A percentile compares a stretch with the other conserved stretches of the same genome.
Conservation (phyloP, 2,329 filamentous ascomycete species). For the Neonectria faginata region DNA sequence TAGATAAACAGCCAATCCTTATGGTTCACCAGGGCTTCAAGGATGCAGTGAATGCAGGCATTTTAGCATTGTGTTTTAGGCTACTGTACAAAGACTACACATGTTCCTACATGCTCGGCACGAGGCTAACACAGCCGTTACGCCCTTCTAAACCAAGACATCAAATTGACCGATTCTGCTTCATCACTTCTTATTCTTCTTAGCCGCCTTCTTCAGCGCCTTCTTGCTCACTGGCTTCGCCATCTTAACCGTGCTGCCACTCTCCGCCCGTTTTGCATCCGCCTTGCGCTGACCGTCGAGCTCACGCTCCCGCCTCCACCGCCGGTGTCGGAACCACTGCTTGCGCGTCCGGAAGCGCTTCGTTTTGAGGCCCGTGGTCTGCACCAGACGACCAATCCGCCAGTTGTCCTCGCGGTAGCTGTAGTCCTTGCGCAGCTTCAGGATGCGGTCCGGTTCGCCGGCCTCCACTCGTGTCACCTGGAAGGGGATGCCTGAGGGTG, state of each 20-base stretch:
- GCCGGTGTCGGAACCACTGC: conserved; percentile 59
- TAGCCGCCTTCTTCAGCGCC: conserved; percentile 51
- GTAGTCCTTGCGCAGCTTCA: conserved; percentile 65
- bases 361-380: conserved; percentile 62
- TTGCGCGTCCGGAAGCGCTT: conserved; percentile 64
- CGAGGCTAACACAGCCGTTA: neutral
- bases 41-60: conserved; percentile 9
- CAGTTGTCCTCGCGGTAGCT: conserved; percentile 71
- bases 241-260: conserved; percentile 46
- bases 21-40: neutral
- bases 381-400: conserved; percentile 66
- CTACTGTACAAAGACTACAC: conserved; percentile 43
- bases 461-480: conserved; percentile 57
- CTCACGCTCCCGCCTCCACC: conserved; percentile 58
- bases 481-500: conserved; percentile 63
- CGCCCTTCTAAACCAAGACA: conserved; percentile 6
- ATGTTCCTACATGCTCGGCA: conserved; percentile 43
- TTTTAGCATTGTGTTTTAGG: conserved; percentile 29
- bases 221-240: conserved; percentile 53
- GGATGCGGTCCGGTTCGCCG: conserved; percentile 59
- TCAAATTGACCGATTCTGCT: conserved; percentile 9
- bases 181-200: conserved; percentile 54
- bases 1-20: neutral
- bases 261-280: conserved; percentile 49
- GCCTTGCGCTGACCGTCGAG: conserved; percentile 57